phyloP scores from a whole-genome alignment of 176 grass and related monocot species.

The Canna indica region DNA sequence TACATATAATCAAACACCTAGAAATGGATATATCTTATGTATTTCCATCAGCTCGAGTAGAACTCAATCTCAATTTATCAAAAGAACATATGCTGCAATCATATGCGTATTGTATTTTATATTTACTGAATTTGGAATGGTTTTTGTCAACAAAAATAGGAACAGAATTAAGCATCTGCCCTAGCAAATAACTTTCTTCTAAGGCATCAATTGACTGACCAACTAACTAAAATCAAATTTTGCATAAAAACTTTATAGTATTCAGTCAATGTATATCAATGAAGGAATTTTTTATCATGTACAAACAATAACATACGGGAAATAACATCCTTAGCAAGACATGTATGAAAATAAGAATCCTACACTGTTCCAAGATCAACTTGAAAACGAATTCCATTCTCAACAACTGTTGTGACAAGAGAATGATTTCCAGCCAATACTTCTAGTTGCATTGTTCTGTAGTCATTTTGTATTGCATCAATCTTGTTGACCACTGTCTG shows the following conservation, averaged over 20 bases:
- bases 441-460: slow-evolving; percentile 91
- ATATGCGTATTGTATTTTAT: no score
- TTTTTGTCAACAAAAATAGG: no score
- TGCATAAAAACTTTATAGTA: no score
- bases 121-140: no score
- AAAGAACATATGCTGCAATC: no score
- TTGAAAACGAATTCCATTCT: slow-evolving; percentile 72
- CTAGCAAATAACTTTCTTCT: no score
- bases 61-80: no score
- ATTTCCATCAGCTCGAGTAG: background rate
- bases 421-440: slow-evolving; percentile 74
- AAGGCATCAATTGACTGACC: no score
- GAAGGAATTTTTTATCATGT: background rate
- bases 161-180: no score
- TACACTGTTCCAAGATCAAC: slow-evolving; percentile 78
- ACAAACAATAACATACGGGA: background rate
- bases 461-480: slow-evolving; percentile 79
- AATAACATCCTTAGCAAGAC: background rate
- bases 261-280: background rate
- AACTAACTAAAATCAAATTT: no score
- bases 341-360: slow-evolving; percentile 17
- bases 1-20: no score
- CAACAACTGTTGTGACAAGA: slow-evolving; percentile 57
- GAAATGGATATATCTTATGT: background rate
- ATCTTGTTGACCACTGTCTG: slow-evolving; percentile 83